Conservation (phyloP, 1,284 basidiomycete genomes). For the Wolfiporia cocos region DNA sequence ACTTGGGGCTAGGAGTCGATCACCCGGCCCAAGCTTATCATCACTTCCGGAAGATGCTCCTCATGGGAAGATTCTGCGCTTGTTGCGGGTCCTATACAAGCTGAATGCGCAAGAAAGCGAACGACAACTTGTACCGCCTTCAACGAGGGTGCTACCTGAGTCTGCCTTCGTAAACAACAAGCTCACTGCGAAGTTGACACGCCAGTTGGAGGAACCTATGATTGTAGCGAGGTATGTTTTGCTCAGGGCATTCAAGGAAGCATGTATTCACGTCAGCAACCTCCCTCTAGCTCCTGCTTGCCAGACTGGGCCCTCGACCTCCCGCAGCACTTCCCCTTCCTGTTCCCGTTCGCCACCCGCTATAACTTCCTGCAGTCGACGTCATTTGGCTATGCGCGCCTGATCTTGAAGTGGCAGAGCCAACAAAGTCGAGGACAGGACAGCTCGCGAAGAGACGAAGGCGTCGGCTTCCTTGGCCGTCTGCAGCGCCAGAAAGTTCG, state of each 20-base stretch:
- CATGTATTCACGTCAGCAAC: too few species aligned
- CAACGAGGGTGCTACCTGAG: constrained; percentile 59
- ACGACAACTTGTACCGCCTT: constrained; percentile 39
- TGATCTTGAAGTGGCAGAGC: constrained; percentile 88
- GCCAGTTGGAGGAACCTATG: constrained; percentile 98
- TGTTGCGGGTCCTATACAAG: constrained; percentile 84
- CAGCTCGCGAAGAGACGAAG: constrained; percentile 78
- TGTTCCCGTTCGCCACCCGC: constrained; percentile 96
- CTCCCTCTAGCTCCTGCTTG: constrained; percentile 69
- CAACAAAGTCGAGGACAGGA: constrained; percentile 73
- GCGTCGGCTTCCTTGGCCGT: constrained; percentile 86
- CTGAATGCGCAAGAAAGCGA: constrained; percentile 66
- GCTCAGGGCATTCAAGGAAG: too few species aligned
- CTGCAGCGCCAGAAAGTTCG: constrained; percentile 95
- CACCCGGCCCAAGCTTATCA: constrained; percentile 56
- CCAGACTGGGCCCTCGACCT: constrained; percentile 97
- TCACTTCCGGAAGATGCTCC: constrained; percentile 83
- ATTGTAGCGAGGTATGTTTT: constrained; percentile 84
- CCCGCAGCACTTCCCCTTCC: constrained; percentile 92
- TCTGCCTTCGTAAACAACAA: constrained; percentile 96
- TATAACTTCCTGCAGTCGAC: constrained; percentile 97
- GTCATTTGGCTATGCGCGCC: constrained; percentile 92
- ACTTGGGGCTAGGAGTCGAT: constrained; percentile 41
- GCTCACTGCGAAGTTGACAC: constrained; percentile 94
- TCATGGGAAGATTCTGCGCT: constrained; percentile 86